Percentiles rank a stretch among this genome's conserved stretches.
Conservation (phyloP, 2,329 filamentous ascomycete species). For the Talaromyces sp. region DNA sequence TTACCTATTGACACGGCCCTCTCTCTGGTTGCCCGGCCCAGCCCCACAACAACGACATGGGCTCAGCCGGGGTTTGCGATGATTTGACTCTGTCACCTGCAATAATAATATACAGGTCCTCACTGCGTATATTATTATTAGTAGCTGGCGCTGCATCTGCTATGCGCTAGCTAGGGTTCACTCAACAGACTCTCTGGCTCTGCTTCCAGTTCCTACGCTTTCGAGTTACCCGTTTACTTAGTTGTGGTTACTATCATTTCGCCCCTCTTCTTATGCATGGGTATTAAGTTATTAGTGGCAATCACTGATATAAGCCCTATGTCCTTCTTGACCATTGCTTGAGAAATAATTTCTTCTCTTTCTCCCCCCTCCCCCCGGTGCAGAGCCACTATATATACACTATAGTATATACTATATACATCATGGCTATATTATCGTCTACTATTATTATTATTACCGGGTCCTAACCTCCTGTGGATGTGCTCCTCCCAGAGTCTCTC, state of each 20-base stretch:
- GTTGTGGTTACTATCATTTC: background rate
- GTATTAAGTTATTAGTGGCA: background rate
- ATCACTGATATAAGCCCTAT: conserved; percentile 5
- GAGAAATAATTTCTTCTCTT: background rate
- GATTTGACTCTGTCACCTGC: background rate
- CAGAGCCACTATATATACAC: background rate
- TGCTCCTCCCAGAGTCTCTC: background rate
- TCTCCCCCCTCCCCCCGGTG: background rate
- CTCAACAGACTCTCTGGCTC: background rate
- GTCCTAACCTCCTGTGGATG: background rate
- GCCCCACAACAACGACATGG: conserved; percentile 2
- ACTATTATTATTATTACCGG: conserved; percentile 1
- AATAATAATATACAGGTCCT: background rate
- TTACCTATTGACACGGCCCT: background rate
- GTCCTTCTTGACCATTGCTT: background rate
- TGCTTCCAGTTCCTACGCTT: too few species aligned
- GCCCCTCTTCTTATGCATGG: background rate
- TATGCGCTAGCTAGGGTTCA: background rate
- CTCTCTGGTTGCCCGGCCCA: background rate
- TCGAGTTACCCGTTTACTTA: background rate
- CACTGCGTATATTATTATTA: background rate
- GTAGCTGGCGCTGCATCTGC: background rate
- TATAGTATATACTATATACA: background rate
- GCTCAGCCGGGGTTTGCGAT: background rate
- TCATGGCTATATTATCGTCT: background rate